Evolutionary conservation across 345 rosid genomes (phyloP), one percentile per base, ranked within the genome.

Genomic region (Tarenaya hassleriana): DNA sequence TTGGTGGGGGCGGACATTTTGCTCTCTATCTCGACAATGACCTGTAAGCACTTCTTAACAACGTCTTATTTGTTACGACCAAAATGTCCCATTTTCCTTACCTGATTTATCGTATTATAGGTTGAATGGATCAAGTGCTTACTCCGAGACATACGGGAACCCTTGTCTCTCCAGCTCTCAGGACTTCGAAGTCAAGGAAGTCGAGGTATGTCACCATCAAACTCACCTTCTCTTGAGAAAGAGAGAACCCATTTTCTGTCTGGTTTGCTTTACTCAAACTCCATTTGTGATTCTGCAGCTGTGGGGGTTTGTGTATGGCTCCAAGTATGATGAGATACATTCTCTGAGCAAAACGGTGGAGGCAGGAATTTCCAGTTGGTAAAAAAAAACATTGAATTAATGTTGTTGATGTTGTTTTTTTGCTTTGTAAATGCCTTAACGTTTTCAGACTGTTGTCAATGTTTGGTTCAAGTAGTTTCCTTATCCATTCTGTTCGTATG

Each of bases 1-100:
- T 92, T 14, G 98, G 96, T 11, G 96, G 98, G 21, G 98, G 98
- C 50, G 83, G 95, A 47, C 91, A 84, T 50, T 92, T 92, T 68
- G 98, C 95, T 41, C 76, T 88, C 40, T 92, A 92, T 69, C 71
- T 92, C 51, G 96, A 92, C 56, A 72, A 73, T 61, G 98, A 88
- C 44, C 79, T 92, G 96, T 87, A 72, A 77, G 94, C 42, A n/a
- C 63, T 67, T 53, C 56, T 55, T 18, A n/a, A 17, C 53, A 27
- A 57, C 44, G n/a, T 32, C 8, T 5, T 17, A 15, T 17, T 24
- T 24, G 29, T 24, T 2, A 14, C 16, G 32, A 24, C 5, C 2
- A 24, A 24, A 24, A 24, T 24, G n/a, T n/a, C 5, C 29, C 5
- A 24, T 24, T 5, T 2, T 24, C 29, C 5, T 24, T 2, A 24